Evolutionary conservation across 2,329 filamentous ascomycete genomes (phyloP), one percentile per base, ranked within the genome.

Genomic region (Neonectria magnoliae): DNA sequence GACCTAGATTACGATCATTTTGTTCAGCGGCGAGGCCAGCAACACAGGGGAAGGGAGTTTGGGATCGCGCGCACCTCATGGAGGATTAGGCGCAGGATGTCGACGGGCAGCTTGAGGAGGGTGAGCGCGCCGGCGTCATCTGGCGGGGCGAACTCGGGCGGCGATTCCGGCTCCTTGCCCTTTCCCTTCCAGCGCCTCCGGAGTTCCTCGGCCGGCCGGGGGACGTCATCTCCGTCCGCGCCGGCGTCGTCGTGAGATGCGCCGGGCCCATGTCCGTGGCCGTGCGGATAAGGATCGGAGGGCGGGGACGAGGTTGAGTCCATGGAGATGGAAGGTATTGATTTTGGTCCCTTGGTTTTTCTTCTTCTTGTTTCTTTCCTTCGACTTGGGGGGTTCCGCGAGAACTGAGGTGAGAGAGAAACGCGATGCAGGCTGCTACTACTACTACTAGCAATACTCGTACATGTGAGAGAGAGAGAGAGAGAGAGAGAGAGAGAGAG

Each of bases 71-170:
- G 44, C 42, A 67, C 65, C 62, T 67, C 65, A 6, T 67, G 52
- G 54, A 67, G 51, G 20, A 67, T 62, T 44, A 67, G 25, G 44
- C 65, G 57, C 20, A 67, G 51, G 31, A 67, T 60, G 41, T 67
- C 62, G n/a, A 65, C 54, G 55, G 62, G 65, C 48, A 67, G 51
- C 47, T 59, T 61, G 53, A 62, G 55, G 8, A 67, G 55, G 13
- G 53, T 65, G 31, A 67, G 62, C 14, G 65, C 51, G 11, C 42
- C 58, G n/a, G 25, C n/a, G 18, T 64, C 57, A 3, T 50, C 36
- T 20, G 20, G 9, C 18, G 51, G 47, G 5, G 22, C 11, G 11
- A 4, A 18, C 8, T 18, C 48, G 50, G 33, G 7, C 38, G 52
- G 36, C 11, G 36, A 11, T 18, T 57, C 60, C 14, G 45, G 36